Percentiles rank a stretch among this genome's conserved stretches.
phyloP scores from a whole-genome alignment of 1,139 yeast species.

The Yamadazyma triangularis region DNA sequence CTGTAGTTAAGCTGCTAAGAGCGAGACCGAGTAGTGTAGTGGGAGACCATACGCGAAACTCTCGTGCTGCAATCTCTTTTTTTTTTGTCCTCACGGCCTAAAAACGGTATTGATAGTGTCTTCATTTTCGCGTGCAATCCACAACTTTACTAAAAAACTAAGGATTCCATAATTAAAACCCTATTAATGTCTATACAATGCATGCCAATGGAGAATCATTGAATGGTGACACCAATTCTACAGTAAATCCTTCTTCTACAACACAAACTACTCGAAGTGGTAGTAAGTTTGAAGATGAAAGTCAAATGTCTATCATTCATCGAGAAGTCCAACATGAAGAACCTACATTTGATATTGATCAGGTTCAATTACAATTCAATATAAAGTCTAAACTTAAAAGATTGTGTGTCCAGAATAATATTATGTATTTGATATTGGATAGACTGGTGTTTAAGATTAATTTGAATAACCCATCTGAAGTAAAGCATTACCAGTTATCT shows the following conservation, averaged over 20 bases:
- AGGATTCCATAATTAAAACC: too few relatives aligned
- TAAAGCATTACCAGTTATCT: constrained; percentile 24
- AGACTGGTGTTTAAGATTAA: constrained; percentile 26
- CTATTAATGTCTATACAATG: too few relatives aligned
- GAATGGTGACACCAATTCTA: too few relatives aligned
- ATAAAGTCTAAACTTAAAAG: constrained; percentile 22
- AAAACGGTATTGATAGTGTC: too few relatives aligned
- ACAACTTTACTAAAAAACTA: too few relatives aligned
- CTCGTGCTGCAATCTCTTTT: too few relatives aligned
- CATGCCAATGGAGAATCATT: not conserved
- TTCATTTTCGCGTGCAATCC: too few relatives aligned
- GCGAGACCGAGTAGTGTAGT: too few relatives aligned
- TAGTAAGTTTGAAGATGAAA: not conserved
- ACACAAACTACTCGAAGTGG: not conserved
- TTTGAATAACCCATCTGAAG: constrained; percentile 34
- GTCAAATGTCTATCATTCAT: not conserved
- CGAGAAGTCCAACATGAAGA: constrained; percentile 1
- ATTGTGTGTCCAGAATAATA: constrained; percentile 27
- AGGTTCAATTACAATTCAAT: constrained; percentile 40
- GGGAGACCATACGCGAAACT: too few relatives aligned
- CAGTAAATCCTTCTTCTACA: not conserved
- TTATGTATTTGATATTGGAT: constrained; percentile 30
- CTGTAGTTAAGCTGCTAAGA: too few relatives aligned
- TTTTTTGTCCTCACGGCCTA: too few relatives aligned
- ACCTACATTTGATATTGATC: constrained; percentile 33